Conservation (phyloP, 768 basidiomycete genomes). For the Hygrocybe coccinea region DNA sequence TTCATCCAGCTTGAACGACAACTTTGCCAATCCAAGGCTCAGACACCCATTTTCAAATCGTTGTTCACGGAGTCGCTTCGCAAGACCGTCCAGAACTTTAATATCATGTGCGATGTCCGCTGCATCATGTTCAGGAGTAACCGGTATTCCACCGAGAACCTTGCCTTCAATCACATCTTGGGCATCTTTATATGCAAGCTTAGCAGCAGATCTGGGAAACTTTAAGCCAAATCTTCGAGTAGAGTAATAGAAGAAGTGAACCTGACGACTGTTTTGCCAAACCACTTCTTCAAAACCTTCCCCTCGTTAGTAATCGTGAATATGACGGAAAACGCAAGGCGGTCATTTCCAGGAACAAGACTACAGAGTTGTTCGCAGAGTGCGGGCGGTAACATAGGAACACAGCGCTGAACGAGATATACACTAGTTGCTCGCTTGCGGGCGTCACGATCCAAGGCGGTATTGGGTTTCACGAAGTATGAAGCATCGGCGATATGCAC, state of each 20-base stretch:
- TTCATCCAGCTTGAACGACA: slow-evolving; percentile 78
- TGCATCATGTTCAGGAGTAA: slow-evolving; percentile 53
- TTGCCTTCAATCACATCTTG: slow-evolving; percentile 79
- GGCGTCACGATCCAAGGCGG: slow-evolving; percentile 96
- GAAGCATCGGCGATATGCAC: slow-evolving; percentile 98
- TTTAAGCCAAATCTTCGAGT: slow-evolving; percentile 6
- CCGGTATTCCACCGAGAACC: slow-evolving; percentile 45
- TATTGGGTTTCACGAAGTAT: slow-evolving; percentile 90
- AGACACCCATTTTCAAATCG: slow-evolving; percentile 82
- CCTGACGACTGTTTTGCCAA: slow-evolving; percentile 90
- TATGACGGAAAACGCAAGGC: slow-evolving; percentile 84
- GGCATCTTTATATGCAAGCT: slow-evolving; percentile 77
- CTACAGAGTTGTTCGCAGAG: slow-evolving; percentile 92
- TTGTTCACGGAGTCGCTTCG: slow-evolving; percentile 63
- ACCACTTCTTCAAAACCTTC: slow-evolving; percentile 82
- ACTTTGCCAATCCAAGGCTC: slow-evolving; percentile 58
- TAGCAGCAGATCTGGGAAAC: slow-evolving; percentile 69
- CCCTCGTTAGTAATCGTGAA: slow-evolving; percentile 84
- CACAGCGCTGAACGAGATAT: slow-evolving; percentile 91
- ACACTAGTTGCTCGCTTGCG: slow-evolving; percentile 96
- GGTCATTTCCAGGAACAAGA: slow-evolving; percentile 80
- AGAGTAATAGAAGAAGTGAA: slow-evolving; percentile 30
- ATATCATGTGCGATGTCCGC: slow-evolving; percentile 73
- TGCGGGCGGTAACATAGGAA: slow-evolving; percentile 95
- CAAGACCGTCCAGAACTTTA: slow-evolving; percentile 58